These are phyloP conservation scores for Tubosaeta sp. DNA, from an alignment of 768 basidiomycete species.

Conservation along the genomic window DNA sequence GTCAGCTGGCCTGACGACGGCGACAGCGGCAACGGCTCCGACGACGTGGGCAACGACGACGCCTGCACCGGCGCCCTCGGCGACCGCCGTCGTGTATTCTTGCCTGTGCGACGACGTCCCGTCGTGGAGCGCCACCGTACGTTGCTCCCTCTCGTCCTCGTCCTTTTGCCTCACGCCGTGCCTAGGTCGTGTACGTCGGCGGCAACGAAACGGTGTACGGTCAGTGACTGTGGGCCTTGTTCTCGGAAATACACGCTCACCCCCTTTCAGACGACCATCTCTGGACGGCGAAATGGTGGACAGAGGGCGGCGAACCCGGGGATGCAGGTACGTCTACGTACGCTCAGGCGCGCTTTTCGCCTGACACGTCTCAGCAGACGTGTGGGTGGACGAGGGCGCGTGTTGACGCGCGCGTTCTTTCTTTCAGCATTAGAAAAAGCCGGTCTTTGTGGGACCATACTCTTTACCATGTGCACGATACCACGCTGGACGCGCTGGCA, in stretches of 20 bases:
- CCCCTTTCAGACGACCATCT: slow-evolving; percentile 36
- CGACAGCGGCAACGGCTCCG: not conserved
- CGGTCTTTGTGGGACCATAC: not conserved
- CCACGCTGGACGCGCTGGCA: not conserved
- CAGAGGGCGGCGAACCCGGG: slow-evolving; percentile 35
- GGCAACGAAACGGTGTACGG: slow-evolving; percentile 41
- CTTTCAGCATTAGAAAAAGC: too few relatives aligned
- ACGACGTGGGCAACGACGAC: not conserved
- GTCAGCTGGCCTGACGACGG: not conserved
- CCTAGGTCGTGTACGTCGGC: slow-evolving; percentile 30
- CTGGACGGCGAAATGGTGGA: slow-evolving; percentile 54
- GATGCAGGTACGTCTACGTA: slow-evolving; percentile 17
- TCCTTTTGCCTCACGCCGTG: not conserved
- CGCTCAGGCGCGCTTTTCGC: not conserved
- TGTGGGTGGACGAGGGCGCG: slow-evolving; percentile 34
- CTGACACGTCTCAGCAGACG: slow-evolving; percentile 13
- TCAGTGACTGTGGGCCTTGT: slow-evolving; percentile 21
- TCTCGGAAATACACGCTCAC: not conserved
- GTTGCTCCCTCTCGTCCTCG: slow-evolving; percentile 20
- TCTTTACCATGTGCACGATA: not conserved
- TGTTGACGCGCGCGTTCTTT: slow-evolving; percentile 15
- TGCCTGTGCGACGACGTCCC: slow-evolving; percentile 40
- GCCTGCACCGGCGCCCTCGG: slow-evolving; percentile 14
- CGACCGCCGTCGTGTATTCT: slow-evolving; percentile 9
- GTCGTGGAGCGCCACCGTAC: slow-evolving; percentile 37